A percentile compares a stretch with the other conserved stretches of the same genome.
Evolutionary conservation across 495 filamentous ascomycete genomes (phyloP).

Genomic region (Podospora tetraspora): DNA sequence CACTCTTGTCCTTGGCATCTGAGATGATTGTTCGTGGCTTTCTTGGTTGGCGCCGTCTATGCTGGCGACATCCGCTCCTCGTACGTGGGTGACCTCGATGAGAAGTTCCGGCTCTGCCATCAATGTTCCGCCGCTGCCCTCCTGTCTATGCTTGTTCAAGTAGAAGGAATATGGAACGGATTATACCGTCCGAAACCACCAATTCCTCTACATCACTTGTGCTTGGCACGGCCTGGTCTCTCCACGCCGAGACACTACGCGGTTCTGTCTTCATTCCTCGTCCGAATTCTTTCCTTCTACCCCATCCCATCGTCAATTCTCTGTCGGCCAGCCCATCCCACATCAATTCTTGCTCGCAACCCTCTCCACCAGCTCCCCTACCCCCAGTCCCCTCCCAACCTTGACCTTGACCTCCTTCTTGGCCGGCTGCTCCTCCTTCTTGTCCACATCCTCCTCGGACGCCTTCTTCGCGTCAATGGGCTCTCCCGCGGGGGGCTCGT

Average conservation of each 20-base stretch:
- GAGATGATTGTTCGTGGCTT: not conserved
- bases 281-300: not conserved
- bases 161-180: not conserved
- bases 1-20: not conserved
- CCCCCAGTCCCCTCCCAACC: slow-evolving; percentile 73
- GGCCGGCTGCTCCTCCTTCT: slow-evolving; percentile 9
- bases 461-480: slow-evolving; percentile 42
- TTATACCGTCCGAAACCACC: not conserved
- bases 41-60: not conserved
- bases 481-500: slow-evolving; percentile 12
- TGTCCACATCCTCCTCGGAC: slow-evolving; percentile 37
- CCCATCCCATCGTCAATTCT: slow-evolving; percentile 22
- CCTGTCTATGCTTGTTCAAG: not conserved
- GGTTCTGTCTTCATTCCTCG: not conserved
- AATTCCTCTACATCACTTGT: no score
- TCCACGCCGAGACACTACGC: not conserved
- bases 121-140: not conserved
- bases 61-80: not conserved
- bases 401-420: slow-evolving; percentile 56
- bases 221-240: not conserved
- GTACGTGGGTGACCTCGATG: not conserved
- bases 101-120: not conserved
- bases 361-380: slow-evolving; percentile 79
- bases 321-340: slow-evolving; percentile 6
- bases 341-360: slow-evolving; percentile 48